Evolutionary conservation across 768 basidiomycete genomes (phyloP), one percentile per base, ranked within the genome.

Genomic region (Ramaria sp.): DNA sequence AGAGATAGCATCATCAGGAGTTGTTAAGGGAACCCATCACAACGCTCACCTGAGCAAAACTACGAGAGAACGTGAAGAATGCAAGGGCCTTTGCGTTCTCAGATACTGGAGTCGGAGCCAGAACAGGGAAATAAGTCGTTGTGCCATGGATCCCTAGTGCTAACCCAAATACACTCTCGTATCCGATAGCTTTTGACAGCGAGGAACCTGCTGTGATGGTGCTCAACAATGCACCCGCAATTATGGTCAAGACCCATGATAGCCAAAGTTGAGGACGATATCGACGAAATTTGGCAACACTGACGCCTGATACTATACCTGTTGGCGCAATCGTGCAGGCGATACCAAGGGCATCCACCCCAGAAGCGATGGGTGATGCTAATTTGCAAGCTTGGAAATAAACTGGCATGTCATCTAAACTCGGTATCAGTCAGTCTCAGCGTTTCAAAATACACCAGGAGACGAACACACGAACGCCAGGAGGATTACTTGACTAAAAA

Each of bases 31-130:
- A 30, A 51, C 15, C 50, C n/a, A 5, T 73, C 34, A 16, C 18
- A 16, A 53, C 10, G 48, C 63, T 38, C 44, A 70, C 73, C 44
- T 67, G 61, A 1, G 68, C 65, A 43, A 72, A 72, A 1, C 62
- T 57, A 7, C 74, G n/a, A n/a, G n/a, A n/a, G n/a, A n/a, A n/a
- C n/a, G n/a, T n/a, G n/a, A n/a, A n/a, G n/a, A n/a, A n/a, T 0
- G 73, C 70, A 7, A 78, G 63, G 0, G 78, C 76, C 3, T 67
- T 62, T 5, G 75, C 77, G 47, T 71, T 75, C 5, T 65, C 58
- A 0, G 66, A 57, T 3, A 74, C 61, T 0, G 68, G 64, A 1
- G 78, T 58, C 1, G 78, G 73, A 0, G 78, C 74, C 6, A 76
- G 69, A 38, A 79, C 67, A 0, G 78, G 70, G 60, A 77, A 79